These are phyloP conservation scores for Bertia moriformis DNA, from an alignment of 2,329 filamentous ascomycete species.

Conservation along the genomic window DNA sequence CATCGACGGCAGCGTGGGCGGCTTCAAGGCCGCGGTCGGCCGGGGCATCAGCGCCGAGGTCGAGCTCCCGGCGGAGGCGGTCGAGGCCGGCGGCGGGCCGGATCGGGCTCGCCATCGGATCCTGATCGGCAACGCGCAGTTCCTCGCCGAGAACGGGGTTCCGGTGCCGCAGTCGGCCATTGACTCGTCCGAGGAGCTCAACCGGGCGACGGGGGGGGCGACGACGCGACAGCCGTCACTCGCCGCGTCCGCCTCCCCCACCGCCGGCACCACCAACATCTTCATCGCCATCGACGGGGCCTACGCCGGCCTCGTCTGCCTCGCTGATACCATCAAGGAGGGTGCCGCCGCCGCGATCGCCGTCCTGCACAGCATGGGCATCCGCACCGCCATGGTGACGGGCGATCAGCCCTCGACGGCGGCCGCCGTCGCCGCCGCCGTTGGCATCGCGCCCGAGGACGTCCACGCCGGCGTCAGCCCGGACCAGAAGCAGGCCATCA, in stretches of 20 bases:
- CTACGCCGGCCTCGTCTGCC: conserved; percentile 69
- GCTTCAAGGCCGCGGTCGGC: conserved; percentile 73
- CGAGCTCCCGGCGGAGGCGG: too few species aligned
- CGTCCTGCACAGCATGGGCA: conserved; percentile 70
- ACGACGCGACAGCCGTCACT: too few species aligned
- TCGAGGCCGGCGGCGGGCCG: conserved; percentile 58
- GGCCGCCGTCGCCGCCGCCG: conserved; percentile 63
- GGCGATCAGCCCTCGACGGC: conserved; percentile 81
- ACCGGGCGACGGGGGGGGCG: conserved; percentile 10
- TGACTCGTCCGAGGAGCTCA: conserved; percentile 45
- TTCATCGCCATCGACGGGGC: conserved; percentile 73
- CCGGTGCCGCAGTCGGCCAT: conserved; percentile 48
- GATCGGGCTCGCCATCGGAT: conserved; percentile 62
- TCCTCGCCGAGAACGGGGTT: conserved; percentile 59
- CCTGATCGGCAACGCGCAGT: conserved; percentile 70
- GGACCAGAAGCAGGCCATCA: conserved; percentile 76
- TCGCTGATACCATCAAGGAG: conserved; percentile 83
- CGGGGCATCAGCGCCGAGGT: conserved; percentile 72
- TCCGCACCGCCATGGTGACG: conserved; percentile 82
- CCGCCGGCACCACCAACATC: conserved; percentile 74
- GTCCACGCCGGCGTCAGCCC: conserved; percentile 82
- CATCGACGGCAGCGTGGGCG: conserved; percentile 70
- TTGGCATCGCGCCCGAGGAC: conserved; percentile 63
- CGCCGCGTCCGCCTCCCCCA: not conserved
- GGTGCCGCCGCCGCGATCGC: conserved; percentile 68